Evolutionary conservation across 169 alveolate species (phyloP).

Genomic region (Fabrea salina): DNA sequence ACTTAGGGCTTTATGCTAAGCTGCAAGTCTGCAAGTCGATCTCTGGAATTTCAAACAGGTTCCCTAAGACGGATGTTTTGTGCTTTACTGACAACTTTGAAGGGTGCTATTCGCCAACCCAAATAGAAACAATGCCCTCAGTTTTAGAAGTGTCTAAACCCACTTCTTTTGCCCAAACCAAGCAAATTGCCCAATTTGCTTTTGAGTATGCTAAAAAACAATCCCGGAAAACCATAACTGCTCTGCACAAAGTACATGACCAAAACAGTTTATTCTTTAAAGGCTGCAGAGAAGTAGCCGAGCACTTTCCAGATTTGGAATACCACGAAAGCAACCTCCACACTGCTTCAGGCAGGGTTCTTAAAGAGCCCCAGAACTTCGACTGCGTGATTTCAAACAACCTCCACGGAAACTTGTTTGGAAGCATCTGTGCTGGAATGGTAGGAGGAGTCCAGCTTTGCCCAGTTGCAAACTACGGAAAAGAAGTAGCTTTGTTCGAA

Average conservation of each 20-base stretch:
- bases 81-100: no score
- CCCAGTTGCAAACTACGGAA: conserved; percentile 54
- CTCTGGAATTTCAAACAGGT: no score
- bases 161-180: no score
- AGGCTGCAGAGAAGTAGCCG: conserved; percentile 59
- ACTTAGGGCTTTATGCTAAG: no score
- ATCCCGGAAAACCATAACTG: conserved; percentile 55
- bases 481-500: conserved; percentile 38
- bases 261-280: conserved; percentile 52
- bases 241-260: conserved; percentile 58
- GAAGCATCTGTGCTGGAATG: conserved; percentile 49
- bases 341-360: conserved; percentile 49
- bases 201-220: conserved; percentile 54
- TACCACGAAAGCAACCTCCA: conserved; percentile 59
- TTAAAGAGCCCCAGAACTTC: conserved; percentile 40
- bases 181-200: conserved; percentile 61
- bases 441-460: conserved; percentile 56
- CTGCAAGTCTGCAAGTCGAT: no score
- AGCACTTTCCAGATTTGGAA: conserved; percentile 44
- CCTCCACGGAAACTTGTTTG: conserved; percentile 48
- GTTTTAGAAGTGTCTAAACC: no score
- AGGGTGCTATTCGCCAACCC: no score
- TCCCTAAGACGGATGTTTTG: no score
- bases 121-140: no score
- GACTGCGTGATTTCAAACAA: conserved; percentile 56